Evolutionary conservation across 2,329 filamentous ascomycete species (phyloP).

Genomic region (Penicillium hesseltinei): DNA sequence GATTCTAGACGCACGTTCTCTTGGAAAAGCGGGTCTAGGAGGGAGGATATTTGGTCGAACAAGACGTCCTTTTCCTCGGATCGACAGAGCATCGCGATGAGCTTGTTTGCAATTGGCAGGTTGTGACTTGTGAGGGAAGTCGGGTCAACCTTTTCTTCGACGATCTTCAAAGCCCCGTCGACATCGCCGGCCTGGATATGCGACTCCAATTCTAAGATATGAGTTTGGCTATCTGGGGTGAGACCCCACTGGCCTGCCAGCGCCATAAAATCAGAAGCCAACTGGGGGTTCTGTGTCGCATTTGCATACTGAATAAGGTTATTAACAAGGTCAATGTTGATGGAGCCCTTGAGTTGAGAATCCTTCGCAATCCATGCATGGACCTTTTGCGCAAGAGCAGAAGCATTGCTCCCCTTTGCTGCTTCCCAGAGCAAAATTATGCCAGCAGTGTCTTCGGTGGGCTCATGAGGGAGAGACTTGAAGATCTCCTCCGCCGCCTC

Average conservation of each 20-base stretch:
- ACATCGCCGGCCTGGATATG: conserved; percentile 71
- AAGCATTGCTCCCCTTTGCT: conserved; percentile 66
- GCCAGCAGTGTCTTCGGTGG: conserved; percentile 64
- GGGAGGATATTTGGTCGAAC: conserved; percentile 68
- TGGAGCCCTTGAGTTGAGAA: conserved; percentile 47
- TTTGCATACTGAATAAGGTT: conserved; percentile 70
- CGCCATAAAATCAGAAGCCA: conserved; percentile 70
- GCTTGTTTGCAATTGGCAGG: conserved; percentile 64
- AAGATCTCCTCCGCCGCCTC: conserved; percentile 65
- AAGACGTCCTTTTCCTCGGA: conserved; percentile 54
- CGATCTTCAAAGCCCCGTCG: conserved; percentile 55
- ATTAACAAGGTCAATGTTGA: conserved; percentile 74
- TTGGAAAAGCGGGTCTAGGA: conserved; percentile 71
- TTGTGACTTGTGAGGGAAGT: conserved; percentile 58
- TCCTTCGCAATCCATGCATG: conserved; percentile 58
- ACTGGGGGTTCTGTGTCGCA: conserved; percentile 65
- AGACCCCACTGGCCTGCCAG: conserved; percentile 66
- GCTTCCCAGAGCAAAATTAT: conserved; percentile 73
- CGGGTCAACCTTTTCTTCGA: conserved; percentile 55
- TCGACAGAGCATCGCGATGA: conserved; percentile 67
- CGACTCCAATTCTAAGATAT: conserved; percentile 72
- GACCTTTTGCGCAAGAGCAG: conserved; percentile 73
- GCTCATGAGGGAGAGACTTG: conserved; percentile 43
- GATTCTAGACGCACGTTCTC: conserved; percentile 68
- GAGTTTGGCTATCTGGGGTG: conserved; percentile 66